phyloP scores from a whole-genome alignment of 179 eudicot genomes.

The Nepenthes alata region DNA sequence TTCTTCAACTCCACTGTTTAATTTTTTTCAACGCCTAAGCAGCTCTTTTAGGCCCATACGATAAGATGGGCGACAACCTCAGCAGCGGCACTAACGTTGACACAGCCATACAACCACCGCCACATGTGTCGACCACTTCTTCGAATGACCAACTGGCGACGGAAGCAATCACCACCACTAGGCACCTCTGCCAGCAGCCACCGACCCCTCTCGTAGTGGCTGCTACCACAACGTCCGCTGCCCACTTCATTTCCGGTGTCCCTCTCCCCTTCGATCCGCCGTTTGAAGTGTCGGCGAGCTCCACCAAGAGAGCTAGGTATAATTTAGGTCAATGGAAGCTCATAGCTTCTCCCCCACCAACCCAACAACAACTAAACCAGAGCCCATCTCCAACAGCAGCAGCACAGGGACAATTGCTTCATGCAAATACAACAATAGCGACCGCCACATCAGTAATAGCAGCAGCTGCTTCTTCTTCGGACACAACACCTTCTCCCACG shows the following conservation, averaged over 20 bases:
- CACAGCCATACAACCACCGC: not conserved
- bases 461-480: constrained; percentile 35
- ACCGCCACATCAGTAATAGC: constrained; percentile 1
- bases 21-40: constrained; percentile 1
- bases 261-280: not conserved
- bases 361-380: constrained; percentile 6
- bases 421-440: no score
- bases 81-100: not conserved
- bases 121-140: not conserved
- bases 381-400: constrained; percentile 26
- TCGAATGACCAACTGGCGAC: no score
- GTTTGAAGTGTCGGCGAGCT: constrained; percentile 3
- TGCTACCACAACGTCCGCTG: not conserved
- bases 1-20: constrained; percentile 6
- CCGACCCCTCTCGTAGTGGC: no score
- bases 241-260: no score
- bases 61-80: not conserved
- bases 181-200: not conserved
- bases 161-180: no score
- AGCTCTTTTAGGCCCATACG: not conserved
- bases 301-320: constrained; percentile 46
- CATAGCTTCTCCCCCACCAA: constrained; percentile 19
- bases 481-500: constrained; percentile 51
- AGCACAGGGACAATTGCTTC: constrained; percentile 11
- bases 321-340: constrained; percentile 34